These are phyloP conservation scores for Cercophora sp. DNA, from an alignment of 495 filamentous ascomycete species.

Conservation along the genomic window DNA sequence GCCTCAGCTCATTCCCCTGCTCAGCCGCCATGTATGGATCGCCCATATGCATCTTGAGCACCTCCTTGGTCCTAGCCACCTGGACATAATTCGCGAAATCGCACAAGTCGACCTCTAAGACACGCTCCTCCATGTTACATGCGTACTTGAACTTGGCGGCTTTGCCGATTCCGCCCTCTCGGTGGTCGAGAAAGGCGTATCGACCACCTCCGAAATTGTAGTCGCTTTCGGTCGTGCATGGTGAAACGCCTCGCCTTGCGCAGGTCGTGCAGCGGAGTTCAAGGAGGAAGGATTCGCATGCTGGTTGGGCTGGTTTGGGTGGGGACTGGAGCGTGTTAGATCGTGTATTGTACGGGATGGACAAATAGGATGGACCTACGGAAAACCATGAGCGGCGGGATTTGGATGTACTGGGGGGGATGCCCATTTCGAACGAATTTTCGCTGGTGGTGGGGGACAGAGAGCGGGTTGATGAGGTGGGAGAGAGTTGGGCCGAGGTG, in stretches of 20 bases:
- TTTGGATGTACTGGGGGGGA: not conserved
- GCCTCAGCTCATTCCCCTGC: not conserved
- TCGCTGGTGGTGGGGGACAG: not conserved
- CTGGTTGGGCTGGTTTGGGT: not conserved
- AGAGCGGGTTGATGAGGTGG: not conserved
- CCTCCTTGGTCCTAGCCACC: not conserved
- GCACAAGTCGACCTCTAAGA: not conserved
- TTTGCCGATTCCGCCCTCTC: too few relatives aligned
- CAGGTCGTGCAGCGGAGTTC: not conserved
- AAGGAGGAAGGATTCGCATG: not conserved
- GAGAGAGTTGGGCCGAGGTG: constrained; percentile 1
- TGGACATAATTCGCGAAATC: not conserved
- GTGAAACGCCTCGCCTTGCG: not conserved
- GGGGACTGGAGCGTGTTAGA: not conserved
- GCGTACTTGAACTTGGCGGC: not conserved
- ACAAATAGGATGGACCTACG: not conserved
- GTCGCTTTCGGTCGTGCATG: not conserved
- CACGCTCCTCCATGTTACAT: not conserved
- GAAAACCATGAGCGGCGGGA: constrained; percentile 1
- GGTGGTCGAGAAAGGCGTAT: not conserved
- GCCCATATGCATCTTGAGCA: not conserved
- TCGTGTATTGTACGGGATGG: not conserved
- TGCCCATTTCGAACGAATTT: not conserved
- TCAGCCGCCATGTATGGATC: not conserved
- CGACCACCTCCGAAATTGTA: not conserved